Evolutionary conservation across 2,329 filamentous ascomycete genomes (phyloP).

Genomic region (Macroventuria anomochaeta): DNA sequence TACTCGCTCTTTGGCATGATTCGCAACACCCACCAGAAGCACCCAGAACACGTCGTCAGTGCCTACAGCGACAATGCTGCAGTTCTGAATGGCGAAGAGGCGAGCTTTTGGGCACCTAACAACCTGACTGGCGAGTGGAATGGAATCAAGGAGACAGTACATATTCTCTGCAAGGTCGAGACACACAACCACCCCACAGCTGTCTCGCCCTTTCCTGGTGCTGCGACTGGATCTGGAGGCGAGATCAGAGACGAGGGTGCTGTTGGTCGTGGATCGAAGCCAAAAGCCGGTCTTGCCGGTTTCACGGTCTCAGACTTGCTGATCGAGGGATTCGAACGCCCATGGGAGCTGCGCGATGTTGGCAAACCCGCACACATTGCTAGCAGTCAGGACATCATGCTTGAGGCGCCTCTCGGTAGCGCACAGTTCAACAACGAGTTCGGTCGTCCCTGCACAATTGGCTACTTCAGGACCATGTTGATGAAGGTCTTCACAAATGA

Average conservation of each 20-base stretch:
- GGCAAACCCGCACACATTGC: slow-evolving; percentile 92
- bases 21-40: slow-evolving; percentile 83
- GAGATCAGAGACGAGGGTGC: slow-evolving; percentile 96
- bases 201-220: slow-evolving; percentile 90
- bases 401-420: slow-evolving; percentile 93
- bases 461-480: slow-evolving; percentile 90
- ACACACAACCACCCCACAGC: slow-evolving; percentile 98
- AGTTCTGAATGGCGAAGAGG: slow-evolving; percentile 77
- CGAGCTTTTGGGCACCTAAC: slow-evolving; percentile 86
- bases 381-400: slow-evolving; percentile 94
- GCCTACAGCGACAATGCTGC: slow-evolving; percentile 98
- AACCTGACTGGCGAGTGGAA: slow-evolving; percentile 86
- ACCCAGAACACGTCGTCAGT: slow-evolving; percentile 82
- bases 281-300: slow-evolving; percentile 88
- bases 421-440: slow-evolving; percentile 99
- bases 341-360: slow-evolving; percentile 85
- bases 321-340: slow-evolving; percentile 80
- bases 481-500: slow-evolving; percentile 68
- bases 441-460: slow-evolving; percentile 84
- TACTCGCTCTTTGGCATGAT: slow-evolving; percentile 95
- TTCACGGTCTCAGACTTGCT: slow-evolving; percentile 95
- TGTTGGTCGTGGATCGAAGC: slow-evolving; percentile 88
- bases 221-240: slow-evolving; percentile 92
- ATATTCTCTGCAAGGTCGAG: slow-evolving; percentile 93
- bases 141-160: slow-evolving; percentile 82